Percentiles rank a stretch among this genome's conserved stretches.
Evolutionary conservation across 331 rosid species (phyloP).

Genomic region (Malus hybrid): DNA sequence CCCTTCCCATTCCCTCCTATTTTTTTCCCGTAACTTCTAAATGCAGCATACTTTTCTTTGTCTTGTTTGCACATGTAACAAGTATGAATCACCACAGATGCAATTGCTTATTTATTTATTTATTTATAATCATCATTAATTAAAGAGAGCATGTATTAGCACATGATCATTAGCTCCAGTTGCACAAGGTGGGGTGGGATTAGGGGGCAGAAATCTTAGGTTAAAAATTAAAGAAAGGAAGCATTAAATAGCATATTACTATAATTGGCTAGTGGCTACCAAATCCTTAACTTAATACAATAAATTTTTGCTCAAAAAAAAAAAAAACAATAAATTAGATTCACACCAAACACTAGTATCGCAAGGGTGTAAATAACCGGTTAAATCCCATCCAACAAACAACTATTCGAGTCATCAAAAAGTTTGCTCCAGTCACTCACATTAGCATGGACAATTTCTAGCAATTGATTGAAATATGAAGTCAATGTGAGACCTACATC

Average conservation of each 20-base stretch:
- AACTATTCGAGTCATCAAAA: neutral
- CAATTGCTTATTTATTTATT: neutral
- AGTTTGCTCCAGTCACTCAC: neutral
- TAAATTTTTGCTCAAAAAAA: too few species aligned
- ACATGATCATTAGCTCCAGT: neutral
- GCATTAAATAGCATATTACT: neutral
- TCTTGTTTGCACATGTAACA: neutral
- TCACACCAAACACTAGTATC: neutral
- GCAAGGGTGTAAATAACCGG: neutral
- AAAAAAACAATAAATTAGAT: neutral
- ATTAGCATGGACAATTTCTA: neutral
- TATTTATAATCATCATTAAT: neutral
- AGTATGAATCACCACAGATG: neutral
- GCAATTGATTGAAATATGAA: neutral
- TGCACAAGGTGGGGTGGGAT: neutral
- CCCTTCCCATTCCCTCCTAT: neutral
- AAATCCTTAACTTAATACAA: neutral
- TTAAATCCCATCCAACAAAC: neutral
- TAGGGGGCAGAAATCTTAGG: neutral
- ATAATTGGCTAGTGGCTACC: neutral
- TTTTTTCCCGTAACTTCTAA: neutral
- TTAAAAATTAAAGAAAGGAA: neutral
- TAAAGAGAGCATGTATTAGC: neutral
- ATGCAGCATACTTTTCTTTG: slow-evolving; percentile 1
- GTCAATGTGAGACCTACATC: neutral